These are phyloP conservation scores for Diaporthe ampelina DNA, from an alignment of 2,329 filamentous ascomycete genomes.

Conservation along the genomic window DNA sequence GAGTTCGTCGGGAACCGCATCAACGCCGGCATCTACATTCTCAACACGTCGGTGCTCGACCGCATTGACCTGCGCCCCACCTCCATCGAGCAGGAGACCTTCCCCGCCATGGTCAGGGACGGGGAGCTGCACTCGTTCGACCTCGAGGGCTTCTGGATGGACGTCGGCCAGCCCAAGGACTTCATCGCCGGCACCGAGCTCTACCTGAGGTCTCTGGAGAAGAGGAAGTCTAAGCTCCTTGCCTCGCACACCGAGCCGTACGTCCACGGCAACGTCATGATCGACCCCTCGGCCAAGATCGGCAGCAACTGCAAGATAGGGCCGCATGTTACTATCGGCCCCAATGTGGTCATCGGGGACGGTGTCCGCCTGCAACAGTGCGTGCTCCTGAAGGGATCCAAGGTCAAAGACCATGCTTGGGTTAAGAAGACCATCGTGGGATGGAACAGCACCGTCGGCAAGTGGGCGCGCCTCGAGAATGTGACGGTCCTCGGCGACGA, in stretches of 20 bases:
- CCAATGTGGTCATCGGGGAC: conserved; percentile 91
- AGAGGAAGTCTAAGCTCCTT: conserved; percentile 89
- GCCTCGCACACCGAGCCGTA: conserved; percentile 80
- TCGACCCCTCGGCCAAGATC: conserved; percentile 94
- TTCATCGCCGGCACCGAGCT: conserved; percentile 97
- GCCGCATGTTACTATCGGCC: conserved; percentile 96
- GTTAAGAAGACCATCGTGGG: conserved; percentile 98
- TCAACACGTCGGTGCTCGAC: conserved; percentile 90
- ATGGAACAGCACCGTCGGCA: conserved; percentile 96
- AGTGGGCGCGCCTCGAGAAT: conserved; percentile 97
- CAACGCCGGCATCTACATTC: conserved; percentile 98
- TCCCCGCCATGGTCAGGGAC: conserved; percentile 92
- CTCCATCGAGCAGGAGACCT: conserved; percentile 98
- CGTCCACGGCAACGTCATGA: conserved; percentile 94
- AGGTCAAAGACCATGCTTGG: conserved; percentile 99
- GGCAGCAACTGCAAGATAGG: conserved; percentile 99
- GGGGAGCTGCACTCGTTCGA: conserved; percentile 96
- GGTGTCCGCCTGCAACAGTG: conserved; percentile 95
- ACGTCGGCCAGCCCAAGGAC: conserved; percentile 98
- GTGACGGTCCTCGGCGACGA: conserved; percentile 98
- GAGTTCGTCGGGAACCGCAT: conserved; percentile 99
- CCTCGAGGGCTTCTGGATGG: conserved; percentile 99
- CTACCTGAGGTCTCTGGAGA: conserved; percentile 92
- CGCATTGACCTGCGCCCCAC: conserved; percentile 97
- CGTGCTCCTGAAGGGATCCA: conserved; percentile 88